Evolutionary conservation across 257 asterid genomes (phyloP).

Genomic region (Datura wrightii): DNA sequence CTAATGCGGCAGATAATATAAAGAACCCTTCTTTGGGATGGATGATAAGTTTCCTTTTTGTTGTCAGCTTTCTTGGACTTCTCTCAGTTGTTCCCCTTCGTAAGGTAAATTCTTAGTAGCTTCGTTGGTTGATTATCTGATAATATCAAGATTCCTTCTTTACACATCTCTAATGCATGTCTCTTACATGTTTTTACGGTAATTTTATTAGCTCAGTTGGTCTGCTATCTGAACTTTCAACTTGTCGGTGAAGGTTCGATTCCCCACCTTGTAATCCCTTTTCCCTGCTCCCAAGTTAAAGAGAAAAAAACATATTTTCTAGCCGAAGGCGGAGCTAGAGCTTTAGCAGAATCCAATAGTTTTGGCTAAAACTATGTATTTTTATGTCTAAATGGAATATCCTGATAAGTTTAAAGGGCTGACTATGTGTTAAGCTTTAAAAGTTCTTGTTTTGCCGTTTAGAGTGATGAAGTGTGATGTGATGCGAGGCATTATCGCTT

Average conservation of each 20-base stretch:
- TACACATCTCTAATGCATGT: background rate
- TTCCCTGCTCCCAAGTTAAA: no score
- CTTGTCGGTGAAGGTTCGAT: no score
- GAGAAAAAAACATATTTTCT: no score
- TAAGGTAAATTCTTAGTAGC: slow-evolving; percentile 48
- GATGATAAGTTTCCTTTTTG: slow-evolving; percentile 70
- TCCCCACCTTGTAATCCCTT: no score
- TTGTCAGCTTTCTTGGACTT: slow-evolving; percentile 69
- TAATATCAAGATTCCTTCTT: no score
- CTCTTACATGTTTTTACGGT: background rate
- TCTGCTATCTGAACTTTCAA: no score
- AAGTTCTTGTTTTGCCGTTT: background rate
- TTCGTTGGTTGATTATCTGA: no score
- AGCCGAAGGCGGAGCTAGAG: background rate
- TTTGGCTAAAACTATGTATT: background rate
- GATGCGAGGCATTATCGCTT: background rate
- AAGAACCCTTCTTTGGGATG: slow-evolving; percentile 61
- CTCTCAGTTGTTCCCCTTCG: slow-evolving; percentile 71
- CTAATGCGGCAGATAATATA: slow-evolving; percentile 36
- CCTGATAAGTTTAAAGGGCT: no score
- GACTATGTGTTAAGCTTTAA: no score
- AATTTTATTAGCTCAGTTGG: no score
- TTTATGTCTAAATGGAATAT: no score
- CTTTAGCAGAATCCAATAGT: background rate
- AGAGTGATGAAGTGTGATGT: background rate